These are phyloP conservation scores for Neurospora hispaniola DNA, from an alignment of 495 filamentous ascomycete species.

Conservation along the genomic window DNA sequence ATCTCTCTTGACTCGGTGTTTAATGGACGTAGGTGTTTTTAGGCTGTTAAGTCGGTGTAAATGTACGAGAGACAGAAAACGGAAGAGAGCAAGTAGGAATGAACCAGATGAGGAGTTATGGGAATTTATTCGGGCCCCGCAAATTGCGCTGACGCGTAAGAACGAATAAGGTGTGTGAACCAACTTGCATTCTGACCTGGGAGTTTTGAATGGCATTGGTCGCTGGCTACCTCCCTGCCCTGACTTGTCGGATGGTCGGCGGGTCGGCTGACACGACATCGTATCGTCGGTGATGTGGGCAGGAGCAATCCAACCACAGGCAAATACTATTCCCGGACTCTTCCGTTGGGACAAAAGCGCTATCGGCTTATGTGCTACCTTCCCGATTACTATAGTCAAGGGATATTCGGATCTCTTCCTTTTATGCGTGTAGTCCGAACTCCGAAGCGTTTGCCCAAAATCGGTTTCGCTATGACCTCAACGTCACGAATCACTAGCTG, in stretches of 20 bases:
- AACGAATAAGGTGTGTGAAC: not conserved
- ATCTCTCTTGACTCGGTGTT: not conserved
- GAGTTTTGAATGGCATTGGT: not conserved
- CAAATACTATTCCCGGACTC: not conserved
- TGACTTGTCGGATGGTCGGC: not conserved
- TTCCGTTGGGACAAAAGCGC: not conserved
- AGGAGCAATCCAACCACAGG: not conserved
- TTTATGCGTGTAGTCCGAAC: not conserved
- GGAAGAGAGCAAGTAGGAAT: not conserved
- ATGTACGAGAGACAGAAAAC: not conserved
- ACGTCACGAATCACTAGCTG: not conserved
- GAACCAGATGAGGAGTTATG: not conserved
- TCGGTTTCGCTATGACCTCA: not conserved
- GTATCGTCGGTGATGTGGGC: not conserved
- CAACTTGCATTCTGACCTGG: not conserved
- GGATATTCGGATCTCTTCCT: not conserved
- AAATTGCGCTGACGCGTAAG: not conserved
- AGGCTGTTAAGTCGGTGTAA: not conserved
- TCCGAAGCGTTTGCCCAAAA: not conserved
- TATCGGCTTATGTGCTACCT: not conserved
- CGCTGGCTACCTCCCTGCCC: not conserved
- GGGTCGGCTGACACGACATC: not conserved
- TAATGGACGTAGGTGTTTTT: not conserved
- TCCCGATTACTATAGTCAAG: not conserved
- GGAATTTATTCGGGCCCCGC: not conserved